phyloP scores from a whole-genome alignment of 768 basidiomycete genomes.

The Trametes meyenii region DNA sequence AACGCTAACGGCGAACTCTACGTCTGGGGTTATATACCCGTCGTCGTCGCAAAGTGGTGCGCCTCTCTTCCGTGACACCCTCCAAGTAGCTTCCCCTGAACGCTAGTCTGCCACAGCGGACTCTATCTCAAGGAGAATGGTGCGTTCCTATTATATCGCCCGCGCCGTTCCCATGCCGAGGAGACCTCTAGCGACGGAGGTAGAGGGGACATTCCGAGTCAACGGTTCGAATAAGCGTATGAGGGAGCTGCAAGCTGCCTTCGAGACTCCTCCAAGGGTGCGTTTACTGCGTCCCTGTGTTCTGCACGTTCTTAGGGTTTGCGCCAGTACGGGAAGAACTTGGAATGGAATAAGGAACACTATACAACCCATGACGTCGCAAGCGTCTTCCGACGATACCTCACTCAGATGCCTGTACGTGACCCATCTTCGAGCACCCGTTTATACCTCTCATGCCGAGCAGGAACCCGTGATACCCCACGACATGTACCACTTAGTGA shows the following conservation, averaged over 20 bases:
- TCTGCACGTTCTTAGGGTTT: neutral
- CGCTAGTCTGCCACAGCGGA: slow-evolving; percentile 54
- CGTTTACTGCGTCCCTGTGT: slow-evolving; percentile 26
- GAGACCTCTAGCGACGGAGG: slow-evolving; percentile 70
- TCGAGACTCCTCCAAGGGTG: slow-evolving; percentile 88
- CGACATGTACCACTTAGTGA: slow-evolving; percentile 83
- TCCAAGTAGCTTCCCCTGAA: slow-evolving; percentile 12
- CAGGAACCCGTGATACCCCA: slow-evolving; percentile 96
- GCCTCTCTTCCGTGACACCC: slow-evolving; percentile 30
- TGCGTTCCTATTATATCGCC: slow-evolving; percentile 34
- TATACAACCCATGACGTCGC: slow-evolving; percentile 98
- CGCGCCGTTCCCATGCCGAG: neutral
- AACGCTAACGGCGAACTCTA: slow-evolving; percentile 81
- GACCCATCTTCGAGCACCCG: neutral
- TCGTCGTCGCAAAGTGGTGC: slow-evolving; percentile 97
- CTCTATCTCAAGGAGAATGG: slow-evolving; percentile 94
- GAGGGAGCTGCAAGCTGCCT: slow-evolving; percentile 90
- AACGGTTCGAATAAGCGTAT: slow-evolving; percentile 95
- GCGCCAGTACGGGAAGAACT: slow-evolving; percentile 84
- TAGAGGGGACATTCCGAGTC: slow-evolving; percentile 92
- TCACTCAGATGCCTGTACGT: slow-evolving; percentile 95
- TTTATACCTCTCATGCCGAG: slow-evolving; percentile 11
- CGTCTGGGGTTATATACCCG: slow-evolving; percentile 94
- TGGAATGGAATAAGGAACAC: slow-evolving; percentile 85
- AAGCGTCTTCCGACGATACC: slow-evolving; percentile 92